Conservation (phyloP, 805 yeast species). For the Kodamaea sagamina region DNA sequence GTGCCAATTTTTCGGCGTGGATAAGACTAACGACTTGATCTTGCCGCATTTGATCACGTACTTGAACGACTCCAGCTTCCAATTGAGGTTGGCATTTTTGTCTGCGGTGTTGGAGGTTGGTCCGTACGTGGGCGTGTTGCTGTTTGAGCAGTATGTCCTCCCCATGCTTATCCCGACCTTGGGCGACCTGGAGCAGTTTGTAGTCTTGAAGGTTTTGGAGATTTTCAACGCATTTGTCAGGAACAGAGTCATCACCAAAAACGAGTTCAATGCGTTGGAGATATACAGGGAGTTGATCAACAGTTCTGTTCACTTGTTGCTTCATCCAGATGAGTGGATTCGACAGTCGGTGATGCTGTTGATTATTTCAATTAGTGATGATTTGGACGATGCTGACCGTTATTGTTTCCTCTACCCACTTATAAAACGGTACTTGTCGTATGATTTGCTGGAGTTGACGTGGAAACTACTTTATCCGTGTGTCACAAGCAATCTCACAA, state of each 20-base stretch:
- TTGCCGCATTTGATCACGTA: slow-evolving; percentile 90
- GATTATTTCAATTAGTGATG: slow-evolving; percentile 60
- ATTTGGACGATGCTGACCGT: slow-evolving; percentile 71
- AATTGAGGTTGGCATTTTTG: slow-evolving; percentile 70
- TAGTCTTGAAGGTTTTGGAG: slow-evolving; percentile 66
- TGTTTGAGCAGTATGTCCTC: slow-evolving; percentile 83
- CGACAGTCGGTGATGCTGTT: slow-evolving; percentile 66
- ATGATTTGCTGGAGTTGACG: slow-evolving; percentile 69
- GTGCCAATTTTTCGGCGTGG: slow-evolving; percentile 82
- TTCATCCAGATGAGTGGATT: slow-evolving; percentile 89
- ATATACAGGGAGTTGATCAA: slow-evolving; percentile 38
- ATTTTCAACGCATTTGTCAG: slow-evolving; percentile 37
- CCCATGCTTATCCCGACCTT: slow-evolving; percentile 84
- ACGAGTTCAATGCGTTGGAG: slow-evolving; percentile 37
- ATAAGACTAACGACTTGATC: slow-evolving; percentile 83
- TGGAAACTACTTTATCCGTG: slow-evolving; percentile 70
- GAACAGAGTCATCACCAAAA: slow-evolving; percentile 34
- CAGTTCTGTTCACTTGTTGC: slow-evolving; percentile 51
- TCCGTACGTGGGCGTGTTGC: slow-evolving; percentile 74
- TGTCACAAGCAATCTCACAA: slow-evolving; percentile 65
- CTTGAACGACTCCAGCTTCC: slow-evolving; percentile 73
- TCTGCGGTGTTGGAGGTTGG: slow-evolving; percentile 72
- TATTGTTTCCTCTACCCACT: slow-evolving; percentile 84
- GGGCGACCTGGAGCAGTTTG: slow-evolving; percentile 80
- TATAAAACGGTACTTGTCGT: slow-evolving; percentile 70